A percentile compares a stretch with the other conserved stretches of the same genome.
These are phyloP conservation scores for Amesomyces nigricolor DNA, from an alignment of 2,329 filamentous ascomycete species.

Conservation along the genomic window DNA sequence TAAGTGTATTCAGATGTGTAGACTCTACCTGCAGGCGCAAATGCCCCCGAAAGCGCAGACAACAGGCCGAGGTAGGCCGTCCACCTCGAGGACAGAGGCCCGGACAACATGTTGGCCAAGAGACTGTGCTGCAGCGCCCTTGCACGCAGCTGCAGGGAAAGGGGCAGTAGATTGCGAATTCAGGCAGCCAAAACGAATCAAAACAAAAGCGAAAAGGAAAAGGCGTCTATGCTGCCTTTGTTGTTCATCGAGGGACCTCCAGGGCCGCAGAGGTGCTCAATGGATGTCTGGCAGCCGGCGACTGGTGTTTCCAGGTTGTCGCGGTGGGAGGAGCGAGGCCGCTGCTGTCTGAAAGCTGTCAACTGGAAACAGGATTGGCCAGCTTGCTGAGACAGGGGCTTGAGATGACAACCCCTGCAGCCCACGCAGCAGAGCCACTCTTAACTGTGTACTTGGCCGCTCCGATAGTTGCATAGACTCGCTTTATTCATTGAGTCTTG, in stretches of 20 bases:
- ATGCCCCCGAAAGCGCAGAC: slow-evolving; percentile 52
- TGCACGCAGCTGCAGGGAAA: neutral
- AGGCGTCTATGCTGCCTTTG: slow-evolving; percentile 2
- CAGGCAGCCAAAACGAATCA: slow-evolving; percentile 7
- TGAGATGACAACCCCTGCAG: neutral
- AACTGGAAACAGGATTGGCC: slow-evolving; percentile 11
- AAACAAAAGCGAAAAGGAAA: neutral
- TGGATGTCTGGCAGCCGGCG: slow-evolving; percentile 2
- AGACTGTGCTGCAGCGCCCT: neutral
- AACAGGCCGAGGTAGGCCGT: slow-evolving; percentile 57
- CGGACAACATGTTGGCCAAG: slow-evolving; percentile 41
- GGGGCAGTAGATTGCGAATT: neutral
- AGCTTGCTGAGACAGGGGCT: slow-evolving; percentile 11
- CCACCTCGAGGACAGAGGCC: slow-evolving; percentile 56
- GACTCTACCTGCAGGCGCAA: slow-evolving; percentile 57
- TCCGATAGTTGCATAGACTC: no score
- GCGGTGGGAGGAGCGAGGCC: neutral
- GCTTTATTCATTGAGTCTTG: no score
- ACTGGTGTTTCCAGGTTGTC: neutral
- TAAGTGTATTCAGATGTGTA: neutral
- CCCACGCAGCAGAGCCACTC: neutral
- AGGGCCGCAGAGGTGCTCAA: slow-evolving; percentile 15
- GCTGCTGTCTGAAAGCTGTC: slow-evolving; percentile 4
- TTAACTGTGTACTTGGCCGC: neutral
- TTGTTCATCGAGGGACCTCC: slow-evolving; percentile 17